Percentiles rank a stretch among this genome's conserved stretches.
These are phyloP conservation scores for Pseudomassariella vexata DNA, from an alignment of 2,329 filamentous ascomycete species.

Conservation along the genomic window DNA sequence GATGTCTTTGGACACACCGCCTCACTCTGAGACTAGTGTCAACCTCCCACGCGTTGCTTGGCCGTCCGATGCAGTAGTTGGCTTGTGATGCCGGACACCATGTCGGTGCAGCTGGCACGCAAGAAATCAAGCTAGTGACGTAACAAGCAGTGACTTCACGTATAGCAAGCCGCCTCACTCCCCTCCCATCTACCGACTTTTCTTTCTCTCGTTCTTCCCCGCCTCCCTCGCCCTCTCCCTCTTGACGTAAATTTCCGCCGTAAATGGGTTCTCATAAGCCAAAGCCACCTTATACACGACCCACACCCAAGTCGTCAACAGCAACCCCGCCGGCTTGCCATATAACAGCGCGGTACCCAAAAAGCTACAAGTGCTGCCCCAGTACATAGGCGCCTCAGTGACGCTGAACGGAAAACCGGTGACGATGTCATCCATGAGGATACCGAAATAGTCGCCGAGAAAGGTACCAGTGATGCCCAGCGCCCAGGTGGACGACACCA, in stretches of 20 bases:
- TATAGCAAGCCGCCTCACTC: background rate
- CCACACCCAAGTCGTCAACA: constrained; percentile 70
- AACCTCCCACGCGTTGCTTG: no score
- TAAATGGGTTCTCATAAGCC: constrained; percentile 90
- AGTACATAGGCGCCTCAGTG: constrained; percentile 90
- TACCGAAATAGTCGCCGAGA: constrained; percentile 96
- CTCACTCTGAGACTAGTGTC: no score
- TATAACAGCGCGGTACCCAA: constrained; percentile 78
- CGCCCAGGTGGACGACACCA: constrained; percentile 83
- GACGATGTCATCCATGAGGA: constrained; percentile 92
- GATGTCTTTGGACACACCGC: constrained; percentile 10
- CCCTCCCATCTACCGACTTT: constrained; percentile 35
- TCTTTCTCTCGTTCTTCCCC: constrained; percentile 38
- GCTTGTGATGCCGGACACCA: no score
- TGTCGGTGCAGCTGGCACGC: no score
- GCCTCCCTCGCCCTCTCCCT: constrained; percentile 56
- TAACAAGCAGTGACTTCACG: background rate
- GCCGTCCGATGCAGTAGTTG: no score
- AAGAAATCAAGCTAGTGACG: background rate
- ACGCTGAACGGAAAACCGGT: constrained; percentile 96
- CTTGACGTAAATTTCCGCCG: constrained; percentile 86
- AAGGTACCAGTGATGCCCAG: constrained; percentile 95
- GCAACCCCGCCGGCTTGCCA: constrained; percentile 79
- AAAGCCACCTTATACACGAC: constrained; percentile 76
- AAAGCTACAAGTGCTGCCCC: constrained; percentile 89